Percentiles rank a stretch among this genome's conserved stretches.
These are phyloP conservation scores for Fusarium napiforme DNA, from an alignment of 2,329 filamentous ascomycete genomes.

Conservation along the genomic window DNA sequence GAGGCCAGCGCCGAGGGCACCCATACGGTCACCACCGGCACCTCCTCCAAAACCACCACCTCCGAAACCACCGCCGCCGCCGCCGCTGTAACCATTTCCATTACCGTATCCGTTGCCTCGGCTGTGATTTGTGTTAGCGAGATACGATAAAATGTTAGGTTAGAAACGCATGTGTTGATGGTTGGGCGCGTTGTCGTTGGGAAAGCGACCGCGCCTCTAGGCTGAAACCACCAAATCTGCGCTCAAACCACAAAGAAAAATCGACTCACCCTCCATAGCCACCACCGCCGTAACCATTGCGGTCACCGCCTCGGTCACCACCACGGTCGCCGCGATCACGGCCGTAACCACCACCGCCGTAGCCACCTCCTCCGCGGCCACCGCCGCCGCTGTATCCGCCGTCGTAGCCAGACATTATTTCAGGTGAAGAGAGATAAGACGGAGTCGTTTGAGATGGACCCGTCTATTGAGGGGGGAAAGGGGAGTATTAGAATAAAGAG, in stretches of 20 bases:
- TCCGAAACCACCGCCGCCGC: slow-evolving; percentile 52
- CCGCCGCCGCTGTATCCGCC: slow-evolving; percentile 48
- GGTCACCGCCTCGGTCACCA: slow-evolving; percentile 58
- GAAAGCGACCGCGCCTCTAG: slow-evolving; percentile 14
- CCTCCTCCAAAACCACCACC: slow-evolving; percentile 58
- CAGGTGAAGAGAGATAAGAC: slow-evolving; percentile 28
- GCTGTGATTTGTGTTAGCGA: slow-evolving; percentile 55
- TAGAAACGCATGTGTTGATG: slow-evolving; percentile 20
- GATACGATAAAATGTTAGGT: slow-evolving; percentile 14
- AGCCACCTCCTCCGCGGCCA: slow-evolving; percentile 47
- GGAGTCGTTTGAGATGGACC: slow-evolving; percentile 17
- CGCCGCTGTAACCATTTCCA: slow-evolving; percentile 51
- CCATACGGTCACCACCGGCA: slow-evolving; percentile 92
- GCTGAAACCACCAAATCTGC: slow-evolving; percentile 26
- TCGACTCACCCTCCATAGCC: slow-evolving; percentile 53
- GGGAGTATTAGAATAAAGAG: slow-evolving; percentile 31
- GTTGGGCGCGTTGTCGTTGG: slow-evolving; percentile 7
- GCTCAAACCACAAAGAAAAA: slow-evolving; percentile 19
- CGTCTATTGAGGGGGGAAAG: slow-evolving; percentile 23
- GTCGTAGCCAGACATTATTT: slow-evolving; percentile 57
- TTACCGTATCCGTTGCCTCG: slow-evolving; percentile 58
- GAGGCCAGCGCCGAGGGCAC: slow-evolving; percentile 84
- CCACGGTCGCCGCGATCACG: slow-evolving; percentile 60
- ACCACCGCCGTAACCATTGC: slow-evolving; percentile 53
- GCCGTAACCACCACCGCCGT: slow-evolving; percentile 52